A percentile compares a stretch with the other conserved stretches of the same genome.
phyloP scores from a whole-genome alignment of 495 filamentous ascomycete genomes.

The Aspergillus homomorphus region DNA sequence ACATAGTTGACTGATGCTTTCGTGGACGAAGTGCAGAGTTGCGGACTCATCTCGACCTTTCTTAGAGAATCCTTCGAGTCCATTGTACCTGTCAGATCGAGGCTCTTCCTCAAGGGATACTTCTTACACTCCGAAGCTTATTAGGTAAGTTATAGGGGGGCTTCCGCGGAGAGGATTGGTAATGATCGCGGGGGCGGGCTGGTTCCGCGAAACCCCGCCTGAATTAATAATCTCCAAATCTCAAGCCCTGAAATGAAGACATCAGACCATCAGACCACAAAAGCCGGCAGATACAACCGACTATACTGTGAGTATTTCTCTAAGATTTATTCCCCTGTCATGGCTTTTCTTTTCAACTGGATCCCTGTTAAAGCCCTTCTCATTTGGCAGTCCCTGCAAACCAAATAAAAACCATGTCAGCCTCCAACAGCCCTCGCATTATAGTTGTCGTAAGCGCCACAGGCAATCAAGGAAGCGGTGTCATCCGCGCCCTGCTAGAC shows the following conservation, averaged over 20 bases:
- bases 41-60: neutral
- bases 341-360: too few relatives aligned
- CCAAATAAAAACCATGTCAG: slow-evolving; percentile 38
- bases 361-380: too few relatives aligned
- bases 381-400: too few relatives aligned
- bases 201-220: too few relatives aligned
- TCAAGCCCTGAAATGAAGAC: too few relatives aligned
- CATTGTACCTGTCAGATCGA: neutral
- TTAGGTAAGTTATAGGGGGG: neutral
- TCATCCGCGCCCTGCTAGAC: slow-evolving; percentile 33
- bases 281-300: too few relatives aligned
- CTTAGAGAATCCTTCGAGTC: neutral
- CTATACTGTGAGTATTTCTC: too few relatives aligned
- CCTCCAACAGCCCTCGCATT: slow-evolving; percentile 14
- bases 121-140: neutral
- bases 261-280: too few relatives aligned
- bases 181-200: too few relatives aligned
- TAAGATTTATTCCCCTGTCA: too few relatives aligned
- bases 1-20: neutral
- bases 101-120: neutral
- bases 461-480: slow-evolving; percentile 18
- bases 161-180: too few relatives aligned
- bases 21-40: neutral
- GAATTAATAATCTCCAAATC: too few relatives aligned
- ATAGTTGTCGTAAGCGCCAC: slow-evolving; percentile 41